Evolutionary conservation across 306 rosid species (phyloP), one percentile per base, ranked within the genome.

Genomic region (Oxytropis ochrocephala): DNA sequence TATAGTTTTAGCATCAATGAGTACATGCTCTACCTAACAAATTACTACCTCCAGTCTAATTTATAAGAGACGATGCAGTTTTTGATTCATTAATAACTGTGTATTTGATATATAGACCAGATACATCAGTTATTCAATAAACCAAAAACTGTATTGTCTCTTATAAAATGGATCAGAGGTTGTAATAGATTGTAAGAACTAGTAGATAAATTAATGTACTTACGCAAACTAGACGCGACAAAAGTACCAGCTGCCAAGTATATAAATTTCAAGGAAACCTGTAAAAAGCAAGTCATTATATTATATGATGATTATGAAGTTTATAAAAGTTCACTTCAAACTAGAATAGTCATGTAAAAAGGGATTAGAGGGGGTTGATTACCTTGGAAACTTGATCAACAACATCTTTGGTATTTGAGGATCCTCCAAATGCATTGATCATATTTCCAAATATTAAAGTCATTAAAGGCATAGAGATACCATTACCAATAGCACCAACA

Each of bases 401-500:
- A 14, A 86, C 70, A 5, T 81, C 69, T 9, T 68, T 16, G 17
- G 64, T 53, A 47, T 6, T 63, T 52, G 44, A 61, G 57, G 73
- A 13, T 63, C n/a, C 64, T 70, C 98, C 98, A 64, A 88, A 92
- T 61, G 98, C 87, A 74, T 92, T 39, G 58, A 85, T 70, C 75
- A 82, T 5, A 44, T 64, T 43, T 67, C 96, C 98, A 58, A 90
- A 73, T 79, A 88, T 27, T 38, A 92, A 2, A 18, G 84, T 77
- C 96, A 86, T 86, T 30, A 88, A 75, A 14, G 96, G 96, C 18
- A 71, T 7, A 50, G 87, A 55, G 38, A 86, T 2, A 32, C 98
- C 98, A 27, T 78, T 88, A 5, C 84, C 96, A 24, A 73, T 29
- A 19, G 96, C 91, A 39, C 86, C 81, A 0, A 93, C 55, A 46